A percentile compares a stretch with the other conserved stretches of the same genome.
Evolutionary conservation across 2,329 filamentous ascomycete species (phyloP).

Genomic region (Neofusicoccum umdonicola): DNA sequence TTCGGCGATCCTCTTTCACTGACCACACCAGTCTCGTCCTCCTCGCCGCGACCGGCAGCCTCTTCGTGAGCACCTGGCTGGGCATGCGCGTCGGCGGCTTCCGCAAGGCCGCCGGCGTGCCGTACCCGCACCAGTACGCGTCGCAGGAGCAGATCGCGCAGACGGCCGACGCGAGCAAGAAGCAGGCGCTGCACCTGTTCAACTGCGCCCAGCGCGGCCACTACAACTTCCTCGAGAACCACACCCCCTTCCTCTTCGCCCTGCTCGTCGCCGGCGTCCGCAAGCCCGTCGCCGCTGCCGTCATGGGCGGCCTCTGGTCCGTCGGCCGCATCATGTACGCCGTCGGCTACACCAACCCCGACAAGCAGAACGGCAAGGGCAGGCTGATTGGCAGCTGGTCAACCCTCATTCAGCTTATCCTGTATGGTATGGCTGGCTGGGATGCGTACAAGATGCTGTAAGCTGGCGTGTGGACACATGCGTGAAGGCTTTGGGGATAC

Average conservation of each 20-base stretch:
- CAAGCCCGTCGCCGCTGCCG: constrained; percentile 50
- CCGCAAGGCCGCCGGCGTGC: constrained; percentile 54
- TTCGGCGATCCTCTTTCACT: neutral
- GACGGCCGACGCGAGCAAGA: constrained; percentile 38
- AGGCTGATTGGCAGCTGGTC: constrained; percentile 25
- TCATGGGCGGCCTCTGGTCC: constrained; percentile 51
- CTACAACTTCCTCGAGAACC: constrained; percentile 61
- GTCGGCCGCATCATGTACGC: constrained; percentile 51
- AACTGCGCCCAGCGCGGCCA: constrained; percentile 46
- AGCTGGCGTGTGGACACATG: neutral
- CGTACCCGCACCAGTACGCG: constrained; percentile 60
- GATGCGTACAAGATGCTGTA: neutral
- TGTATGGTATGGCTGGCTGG: constrained; percentile 15
- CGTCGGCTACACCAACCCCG: constrained; percentile 43
- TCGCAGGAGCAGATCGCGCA: constrained; percentile 52
- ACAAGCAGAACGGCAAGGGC: constrained; percentile 43
- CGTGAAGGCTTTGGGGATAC: neutral
- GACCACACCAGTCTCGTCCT: constrained; percentile 51
- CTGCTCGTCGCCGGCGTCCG: constrained; percentile 55
- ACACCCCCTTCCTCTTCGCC: constrained; percentile 49
- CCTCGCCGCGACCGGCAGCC: constrained; percentile 52
- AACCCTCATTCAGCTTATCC: neutral
- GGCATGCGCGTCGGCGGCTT: constrained; percentile 43
- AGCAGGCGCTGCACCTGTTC: constrained; percentile 44
- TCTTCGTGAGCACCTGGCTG: constrained; percentile 55